A percentile compares a stretch with the other conserved stretches of the same genome.
These are phyloP conservation scores for Vicia villosa DNA, from an alignment of 306 rosid genomes.

Conservation along the genomic window DNA sequence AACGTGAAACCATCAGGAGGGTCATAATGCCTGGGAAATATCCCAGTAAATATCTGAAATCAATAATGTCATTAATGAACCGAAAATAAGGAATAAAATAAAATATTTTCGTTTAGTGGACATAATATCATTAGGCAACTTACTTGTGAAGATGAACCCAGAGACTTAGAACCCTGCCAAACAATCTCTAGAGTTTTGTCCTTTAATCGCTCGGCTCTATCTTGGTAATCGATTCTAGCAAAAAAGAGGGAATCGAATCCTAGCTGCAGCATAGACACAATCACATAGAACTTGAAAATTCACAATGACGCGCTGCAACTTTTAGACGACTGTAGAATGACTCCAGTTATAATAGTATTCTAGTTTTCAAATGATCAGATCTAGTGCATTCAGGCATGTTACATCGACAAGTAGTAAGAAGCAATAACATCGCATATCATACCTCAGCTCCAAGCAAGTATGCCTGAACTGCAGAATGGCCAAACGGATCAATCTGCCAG, in stretches of 20 bases:
- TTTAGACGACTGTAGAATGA: neutral
- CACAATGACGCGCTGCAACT: slow-evolving; percentile 20
- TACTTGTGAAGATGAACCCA: slow-evolving; percentile 83
- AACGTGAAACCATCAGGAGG: slow-evolving; percentile 87
- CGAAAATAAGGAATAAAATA: neutral
- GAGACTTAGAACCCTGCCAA: slow-evolving; percentile 77
- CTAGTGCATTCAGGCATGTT: slow-evolving; percentile 15
- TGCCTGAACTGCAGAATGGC: slow-evolving; percentile 89
- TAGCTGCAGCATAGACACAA: slow-evolving; percentile 57
- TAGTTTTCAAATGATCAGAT: neutral
- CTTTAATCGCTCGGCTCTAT: slow-evolving; percentile 69
- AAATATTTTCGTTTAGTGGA: neutral
- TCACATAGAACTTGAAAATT: slow-evolving; percentile 23
- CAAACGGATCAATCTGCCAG: slow-evolving; percentile 91
- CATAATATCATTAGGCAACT: slow-evolving; percentile 34
- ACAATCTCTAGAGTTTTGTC: slow-evolving; percentile 74
- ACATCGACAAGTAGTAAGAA: slow-evolving; percentile 13
- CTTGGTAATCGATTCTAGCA: slow-evolving; percentile 92
- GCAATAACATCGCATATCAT: slow-evolving; percentile 35
- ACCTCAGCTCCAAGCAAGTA: slow-evolving; percentile 89
- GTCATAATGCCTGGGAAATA: slow-evolving; percentile 81
- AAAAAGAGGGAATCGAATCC: slow-evolving; percentile 85
- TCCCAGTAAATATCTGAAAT: slow-evolving; percentile 77
- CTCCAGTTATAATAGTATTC: slow-evolving; percentile 1
- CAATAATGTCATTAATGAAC: slow-evolving; percentile 18